phyloP scores from a whole-genome alignment of 306 rosid genomes.

The Vigna mungo region DNA sequence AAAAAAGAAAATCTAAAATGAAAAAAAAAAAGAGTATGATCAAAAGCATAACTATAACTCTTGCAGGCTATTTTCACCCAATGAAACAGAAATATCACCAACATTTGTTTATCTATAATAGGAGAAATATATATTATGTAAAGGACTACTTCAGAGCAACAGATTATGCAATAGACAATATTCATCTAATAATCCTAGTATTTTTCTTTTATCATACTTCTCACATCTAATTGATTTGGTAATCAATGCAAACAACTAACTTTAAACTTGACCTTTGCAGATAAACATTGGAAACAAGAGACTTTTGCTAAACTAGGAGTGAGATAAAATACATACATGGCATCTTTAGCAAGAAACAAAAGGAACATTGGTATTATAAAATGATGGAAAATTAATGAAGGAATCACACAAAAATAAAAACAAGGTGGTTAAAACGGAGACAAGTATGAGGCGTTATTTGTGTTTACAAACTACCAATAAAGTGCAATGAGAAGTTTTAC shows the following conservation, averaged over 20 bases:
- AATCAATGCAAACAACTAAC: not conserved
- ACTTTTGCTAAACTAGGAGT: not conserved
- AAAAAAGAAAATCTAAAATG: slow-evolving; percentile 6
- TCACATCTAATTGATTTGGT: not conserved
- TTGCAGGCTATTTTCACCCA: slow-evolving; percentile 1
- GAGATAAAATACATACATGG: not conserved
- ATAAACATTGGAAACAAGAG: not conserved
- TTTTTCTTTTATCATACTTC: not conserved
- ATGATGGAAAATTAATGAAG: not conserved
- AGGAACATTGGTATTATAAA: not conserved
- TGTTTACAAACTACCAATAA: not conserved
- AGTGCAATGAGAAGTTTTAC: not conserved
- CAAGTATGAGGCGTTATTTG: not conserved
- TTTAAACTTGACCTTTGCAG: not conserved
- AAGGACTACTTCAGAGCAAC: not conserved
- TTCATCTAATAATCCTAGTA: not conserved
- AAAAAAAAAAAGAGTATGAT: not conserved
- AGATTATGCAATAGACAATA: not conserved
- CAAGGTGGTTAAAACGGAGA: not conserved
- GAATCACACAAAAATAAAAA: not conserved
- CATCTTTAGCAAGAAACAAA: not conserved
- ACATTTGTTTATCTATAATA: not conserved
- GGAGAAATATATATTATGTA: slow-evolving; percentile 14
- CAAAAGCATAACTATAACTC: not conserved
- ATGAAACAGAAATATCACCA: not conserved